These are phyloP conservation scores for Passalora sequoiae DNA, from an alignment of 2,329 filamentous ascomycete genomes.

Conservation along the genomic window DNA sequence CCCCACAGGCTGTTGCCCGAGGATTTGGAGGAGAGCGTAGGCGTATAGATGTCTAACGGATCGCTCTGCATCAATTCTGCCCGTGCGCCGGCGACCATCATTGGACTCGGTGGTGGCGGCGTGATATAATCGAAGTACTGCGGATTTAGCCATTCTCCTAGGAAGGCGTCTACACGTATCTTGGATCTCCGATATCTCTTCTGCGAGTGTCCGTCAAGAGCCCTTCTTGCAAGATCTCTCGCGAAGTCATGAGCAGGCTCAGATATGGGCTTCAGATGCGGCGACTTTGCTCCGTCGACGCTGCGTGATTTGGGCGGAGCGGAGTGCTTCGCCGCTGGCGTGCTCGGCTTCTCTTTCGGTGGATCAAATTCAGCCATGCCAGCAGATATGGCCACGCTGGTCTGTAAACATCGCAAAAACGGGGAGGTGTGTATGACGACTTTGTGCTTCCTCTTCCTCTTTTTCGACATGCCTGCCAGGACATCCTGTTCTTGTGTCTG, in stretches of 20 bases:
- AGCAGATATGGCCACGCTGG: constrained; percentile 78
- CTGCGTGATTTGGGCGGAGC: constrained; percentile 31
- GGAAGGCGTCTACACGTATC: constrained; percentile 81
- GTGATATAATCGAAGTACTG: constrained; percentile 92
- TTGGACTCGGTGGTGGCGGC: constrained; percentile 74
- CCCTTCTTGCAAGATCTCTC: constrained; percentile 33
- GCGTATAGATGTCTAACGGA: constrained; percentile 45
- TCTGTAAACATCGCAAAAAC: constrained; percentile 88
- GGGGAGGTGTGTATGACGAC: constrained; percentile 90
- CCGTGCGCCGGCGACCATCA: constrained; percentile 87
- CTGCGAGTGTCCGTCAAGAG: constrained; percentile 29
- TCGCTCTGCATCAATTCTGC: constrained; percentile 77
- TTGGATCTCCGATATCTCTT: constrained; percentile 48
- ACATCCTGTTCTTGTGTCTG: too few relatives aligned
- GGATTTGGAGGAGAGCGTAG: constrained; percentile 35
- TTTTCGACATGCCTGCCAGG: constrained; percentile 14
- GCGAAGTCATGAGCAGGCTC: constrained; percentile 37
- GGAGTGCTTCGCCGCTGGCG: constrained; percentile 29
- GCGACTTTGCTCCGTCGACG: constrained; percentile 24
- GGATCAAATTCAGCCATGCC: constrained; percentile 67
- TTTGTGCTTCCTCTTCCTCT: constrained; percentile 58
- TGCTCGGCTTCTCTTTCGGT: constrained; percentile 29
- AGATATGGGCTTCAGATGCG: constrained; percentile 31
- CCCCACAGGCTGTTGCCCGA: constrained; percentile 43
- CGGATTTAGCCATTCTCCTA: constrained; percentile 92